Evolutionary conservation across 2,329 filamentous ascomycete species (phyloP).

Genomic region (Sporothrix inflata): DNA sequence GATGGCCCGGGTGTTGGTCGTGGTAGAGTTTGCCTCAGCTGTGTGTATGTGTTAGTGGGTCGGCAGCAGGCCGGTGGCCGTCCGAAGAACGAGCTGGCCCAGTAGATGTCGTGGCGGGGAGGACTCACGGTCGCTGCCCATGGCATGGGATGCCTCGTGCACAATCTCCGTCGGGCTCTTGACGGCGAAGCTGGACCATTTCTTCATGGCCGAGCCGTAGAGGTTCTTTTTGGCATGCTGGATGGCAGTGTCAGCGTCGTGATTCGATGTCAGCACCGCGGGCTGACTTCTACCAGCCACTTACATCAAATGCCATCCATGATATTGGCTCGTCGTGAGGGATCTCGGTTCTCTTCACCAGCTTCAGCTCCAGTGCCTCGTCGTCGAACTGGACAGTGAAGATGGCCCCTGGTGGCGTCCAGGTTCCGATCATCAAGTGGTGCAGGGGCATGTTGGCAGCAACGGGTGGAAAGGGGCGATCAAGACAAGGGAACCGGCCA

Average conservation of each 20-base stretch:
- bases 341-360: conserved; percentile 81
- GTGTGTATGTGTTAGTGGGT: conserved; percentile 14
- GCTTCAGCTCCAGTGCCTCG: conserved; percentile 70
- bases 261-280: neutral
- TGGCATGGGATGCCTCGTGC: conserved; percentile 73
- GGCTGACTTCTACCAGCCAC: conserved; percentile 37
- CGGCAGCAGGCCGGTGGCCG: neutral
- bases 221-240: conserved; percentile 82
- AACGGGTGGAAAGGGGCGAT: neutral
- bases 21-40: conserved; percentile 69
- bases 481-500: too few species aligned
- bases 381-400: conserved; percentile 90
- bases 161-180: conserved; percentile 74
- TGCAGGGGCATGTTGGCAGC: conserved; percentile 70
- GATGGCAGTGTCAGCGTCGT: conserved; percentile 31
- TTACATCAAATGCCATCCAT: conserved; percentile 89
- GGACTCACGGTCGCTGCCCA: conserved; percentile 72
- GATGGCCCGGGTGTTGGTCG: conserved; percentile 85
- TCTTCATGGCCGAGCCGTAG: conserved; percentile 91
- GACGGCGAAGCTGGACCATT: conserved; percentile 82
- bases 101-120: neutral
- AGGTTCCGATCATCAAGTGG: conserved; percentile 90
- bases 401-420: conserved; percentile 86
- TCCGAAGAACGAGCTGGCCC: neutral
- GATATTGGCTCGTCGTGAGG: conserved; percentile 85